These are phyloP conservation scores for Vitis rupestris DNA, from an alignment of 164 flowering plant species.

Conservation along the genomic window DNA sequence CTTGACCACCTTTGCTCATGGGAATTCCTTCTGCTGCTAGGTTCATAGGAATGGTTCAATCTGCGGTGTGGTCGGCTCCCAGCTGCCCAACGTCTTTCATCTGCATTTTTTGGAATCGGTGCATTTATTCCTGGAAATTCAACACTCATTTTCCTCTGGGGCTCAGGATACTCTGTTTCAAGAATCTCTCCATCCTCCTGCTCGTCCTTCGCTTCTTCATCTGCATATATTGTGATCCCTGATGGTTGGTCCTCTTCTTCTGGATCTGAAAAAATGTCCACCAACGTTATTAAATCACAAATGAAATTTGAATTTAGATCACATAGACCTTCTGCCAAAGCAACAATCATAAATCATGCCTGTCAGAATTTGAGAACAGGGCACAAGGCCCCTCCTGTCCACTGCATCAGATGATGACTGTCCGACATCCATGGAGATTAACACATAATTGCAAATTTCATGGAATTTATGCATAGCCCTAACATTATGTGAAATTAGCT, in stretches of 20 bases:
- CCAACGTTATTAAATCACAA: not conserved
- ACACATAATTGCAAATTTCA: too few relatives aligned
- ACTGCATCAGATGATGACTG: too few relatives aligned
- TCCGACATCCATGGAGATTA: too few relatives aligned
- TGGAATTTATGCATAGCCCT: too few relatives aligned
- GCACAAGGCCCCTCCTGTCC: too few relatives aligned
- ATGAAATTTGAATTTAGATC: not conserved
- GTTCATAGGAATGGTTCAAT: constrained; percentile 36
- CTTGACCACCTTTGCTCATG: constrained; percentile 44
- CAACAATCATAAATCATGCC: too few relatives aligned
- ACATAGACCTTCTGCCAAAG: too few relatives aligned
- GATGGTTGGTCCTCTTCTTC: constrained; percentile 73
- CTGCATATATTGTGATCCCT: constrained; percentile 76
- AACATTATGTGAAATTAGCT: too few relatives aligned
- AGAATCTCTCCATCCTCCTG: constrained; percentile 79
- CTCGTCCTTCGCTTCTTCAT: constrained; percentile 47
- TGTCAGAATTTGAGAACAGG: too few relatives aligned
- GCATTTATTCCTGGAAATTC: constrained; percentile 92
- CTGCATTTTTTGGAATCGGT: constrained; percentile 87
- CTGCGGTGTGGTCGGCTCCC: constrained; percentile 31
- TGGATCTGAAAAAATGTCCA: constrained; percentile 23
- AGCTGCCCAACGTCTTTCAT: constrained; percentile 64
- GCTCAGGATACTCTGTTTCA: constrained; percentile 33
- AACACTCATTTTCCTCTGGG: constrained; percentile 60
- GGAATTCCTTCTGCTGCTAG: constrained; percentile 29